Percentiles rank a stretch among this genome's conserved stretches.
Conservation (phyloP, 2,329 filamentous ascomycete species). For the Arthrobotrys megalospora region DNA sequence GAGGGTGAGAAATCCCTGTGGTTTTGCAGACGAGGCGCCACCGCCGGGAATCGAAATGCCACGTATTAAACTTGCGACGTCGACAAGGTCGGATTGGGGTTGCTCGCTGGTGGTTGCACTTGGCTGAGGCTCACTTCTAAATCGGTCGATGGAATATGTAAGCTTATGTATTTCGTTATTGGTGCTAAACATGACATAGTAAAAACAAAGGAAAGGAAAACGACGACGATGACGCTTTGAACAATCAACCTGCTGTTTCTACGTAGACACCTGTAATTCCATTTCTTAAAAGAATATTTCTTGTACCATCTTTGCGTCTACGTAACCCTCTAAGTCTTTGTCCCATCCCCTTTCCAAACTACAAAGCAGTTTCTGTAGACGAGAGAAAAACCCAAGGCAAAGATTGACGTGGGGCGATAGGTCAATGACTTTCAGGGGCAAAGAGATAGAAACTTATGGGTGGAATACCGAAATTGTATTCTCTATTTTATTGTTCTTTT, state of each 20-base stretch:
- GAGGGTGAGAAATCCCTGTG: constrained; percentile 90
- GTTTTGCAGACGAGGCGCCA: constrained; percentile 69
- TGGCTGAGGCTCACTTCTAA: constrained; percentile 50
- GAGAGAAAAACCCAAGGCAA: constrained; percentile 2
- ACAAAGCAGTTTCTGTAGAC: constrained; percentile 35
- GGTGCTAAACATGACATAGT: constrained; percentile 56
- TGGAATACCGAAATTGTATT: constrained; percentile 63
- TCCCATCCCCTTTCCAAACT: constrained; percentile 14
- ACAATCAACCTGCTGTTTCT: constrained; percentile 9
- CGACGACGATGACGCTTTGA: background rate
- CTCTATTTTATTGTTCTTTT: constrained; percentile 60
- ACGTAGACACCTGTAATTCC: background rate
- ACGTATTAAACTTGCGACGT: constrained; percentile 50
- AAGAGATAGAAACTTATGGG: constrained; percentile 34
- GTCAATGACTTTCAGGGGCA: background rate
- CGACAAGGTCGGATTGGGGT: constrained; percentile 44
- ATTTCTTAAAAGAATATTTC: background rate
- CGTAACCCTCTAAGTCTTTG: constrained; percentile 5
- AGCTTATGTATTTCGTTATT: constrained; percentile 58
- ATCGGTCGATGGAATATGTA: constrained; percentile 39
- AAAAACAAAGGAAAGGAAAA: constrained; percentile 23
- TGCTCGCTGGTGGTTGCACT: constrained; percentile 25
- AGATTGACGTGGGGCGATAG: background rate
- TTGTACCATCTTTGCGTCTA: constrained; percentile 10
- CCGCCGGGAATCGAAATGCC: constrained; percentile 63